A percentile compares a stretch with the other conserved stretches of the same genome.
Evolutionary conservation across 2,329 filamentous ascomycete species (phyloP).

Genomic region (Shiraia sp.): DNA sequence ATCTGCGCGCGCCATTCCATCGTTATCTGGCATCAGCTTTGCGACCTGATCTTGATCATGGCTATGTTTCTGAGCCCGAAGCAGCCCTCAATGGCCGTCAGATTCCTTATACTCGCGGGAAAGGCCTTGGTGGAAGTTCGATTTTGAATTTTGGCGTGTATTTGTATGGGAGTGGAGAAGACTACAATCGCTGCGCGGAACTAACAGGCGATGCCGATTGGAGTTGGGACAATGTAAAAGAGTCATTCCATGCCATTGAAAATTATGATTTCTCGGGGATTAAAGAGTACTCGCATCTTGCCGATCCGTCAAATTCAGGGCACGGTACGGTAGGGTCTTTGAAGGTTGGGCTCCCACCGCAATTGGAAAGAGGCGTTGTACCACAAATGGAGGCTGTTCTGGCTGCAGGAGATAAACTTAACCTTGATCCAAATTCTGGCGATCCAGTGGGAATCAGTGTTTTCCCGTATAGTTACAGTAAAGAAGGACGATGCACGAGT

Average conservation of each 20-base stretch:
- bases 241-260: conserved; percentile 58
- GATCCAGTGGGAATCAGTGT: conserved; percentile 35
- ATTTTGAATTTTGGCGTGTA: conserved; percentile 51
- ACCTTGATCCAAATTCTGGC: conserved; percentile 57
- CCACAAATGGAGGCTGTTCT: conserved; percentile 59
- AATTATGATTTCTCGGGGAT: conserved; percentile 50
- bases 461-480: conserved; percentile 44
- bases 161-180: conserved; percentile 57
- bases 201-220: conserved; percentile 60
- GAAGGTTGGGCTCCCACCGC: conserved; percentile 50
- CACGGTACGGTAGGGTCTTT: conserved; percentile 51
- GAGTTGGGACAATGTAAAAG: conserved; percentile 58
- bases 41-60: conserved; percentile 56
- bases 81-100: conserved; percentile 44
- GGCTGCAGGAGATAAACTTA: conserved; percentile 58
- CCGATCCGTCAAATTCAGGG: conserved; percentile 47
- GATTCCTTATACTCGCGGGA: conserved; percentile 52
- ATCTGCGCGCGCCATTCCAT: conserved; percentile 53
- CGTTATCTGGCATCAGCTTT: conserved; percentile 53
- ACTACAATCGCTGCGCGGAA: conserved; percentile 65
- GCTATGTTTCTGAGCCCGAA: conserved; percentile 47
- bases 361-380: conserved; percentile 61
- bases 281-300: conserved; percentile 50
- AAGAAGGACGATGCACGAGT: conserved; percentile 38
- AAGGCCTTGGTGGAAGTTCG: conserved; percentile 55